Evolutionary conservation across 2,329 filamentous ascomycete species (phyloP).

Genomic region (Graphium sp.): DNA sequence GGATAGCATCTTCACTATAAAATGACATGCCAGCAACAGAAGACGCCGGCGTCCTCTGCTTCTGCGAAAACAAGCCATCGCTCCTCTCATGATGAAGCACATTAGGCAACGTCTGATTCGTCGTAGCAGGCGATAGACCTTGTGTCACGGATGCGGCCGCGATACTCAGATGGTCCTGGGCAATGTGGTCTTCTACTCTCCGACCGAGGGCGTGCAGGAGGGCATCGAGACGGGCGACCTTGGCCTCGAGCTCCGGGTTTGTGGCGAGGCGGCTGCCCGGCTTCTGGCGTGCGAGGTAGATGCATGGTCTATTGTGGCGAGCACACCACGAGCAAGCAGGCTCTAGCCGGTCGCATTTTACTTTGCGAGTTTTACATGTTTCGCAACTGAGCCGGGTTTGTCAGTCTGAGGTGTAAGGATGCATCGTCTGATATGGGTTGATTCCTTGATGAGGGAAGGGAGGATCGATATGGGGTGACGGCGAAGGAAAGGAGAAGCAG

Average conservation of each 20-base stretch:
- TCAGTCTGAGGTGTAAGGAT: too few relatives aligned
- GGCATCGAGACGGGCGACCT: slow-evolving; percentile 33
- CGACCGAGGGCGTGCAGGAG: slow-evolving; percentile 22
- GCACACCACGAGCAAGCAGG: slow-evolving; percentile 56
- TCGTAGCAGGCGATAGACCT: too few relatives aligned
- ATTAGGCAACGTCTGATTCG: too few relatives aligned
- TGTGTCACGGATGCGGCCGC: slow-evolving; percentile 13
- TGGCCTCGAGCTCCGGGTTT: slow-evolving; percentile 40
- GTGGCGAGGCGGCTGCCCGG: slow-evolving; percentile 47
- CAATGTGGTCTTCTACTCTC: slow-evolving; percentile 23
- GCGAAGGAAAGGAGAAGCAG: too few relatives aligned
- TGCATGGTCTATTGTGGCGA: slow-evolving; percentile 47
- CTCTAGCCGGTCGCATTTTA: slow-evolving; percentile 33
- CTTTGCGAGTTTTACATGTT: slow-evolving; percentile 25
- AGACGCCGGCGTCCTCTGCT: too few relatives aligned
- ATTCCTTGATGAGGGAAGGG: too few relatives aligned
- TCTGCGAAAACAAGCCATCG: too few relatives aligned
- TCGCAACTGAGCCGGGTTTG: slow-evolving; percentile 19
- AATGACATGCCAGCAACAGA: too few relatives aligned
- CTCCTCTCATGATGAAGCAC: too few relatives aligned
- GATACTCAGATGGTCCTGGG: slow-evolving; percentile 12
- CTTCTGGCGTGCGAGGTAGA: slow-evolving; percentile 56
- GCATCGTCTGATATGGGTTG: too few relatives aligned
- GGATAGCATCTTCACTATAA: too few relatives aligned
- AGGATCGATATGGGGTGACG: too few relatives aligned